Evolutionary conservation across 225 moss, liverwort and hornwort genomes (phyloP).

Genomic region (Physcomitrellopsis africana): DNA sequence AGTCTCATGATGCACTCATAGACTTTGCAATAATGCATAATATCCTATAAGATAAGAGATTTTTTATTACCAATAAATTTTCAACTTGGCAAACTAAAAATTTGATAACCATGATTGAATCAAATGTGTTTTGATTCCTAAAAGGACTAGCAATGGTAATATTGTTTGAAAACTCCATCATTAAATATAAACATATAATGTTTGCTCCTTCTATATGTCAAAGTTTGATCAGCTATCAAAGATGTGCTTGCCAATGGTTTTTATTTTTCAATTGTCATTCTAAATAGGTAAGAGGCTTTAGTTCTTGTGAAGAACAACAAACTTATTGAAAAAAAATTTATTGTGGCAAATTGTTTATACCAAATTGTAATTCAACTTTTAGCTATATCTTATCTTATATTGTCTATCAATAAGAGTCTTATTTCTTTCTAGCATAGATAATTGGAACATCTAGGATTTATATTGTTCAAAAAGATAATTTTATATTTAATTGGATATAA

Average conservation of each 20-base stretch:
- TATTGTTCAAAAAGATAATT: neutral
- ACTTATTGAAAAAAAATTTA: neutral
- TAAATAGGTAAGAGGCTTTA: neutral
- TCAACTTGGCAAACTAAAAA: neutral
- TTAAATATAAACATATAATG: neutral
- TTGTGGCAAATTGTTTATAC: neutral
- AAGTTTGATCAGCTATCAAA: neutral
- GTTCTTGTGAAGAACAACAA: neutral
- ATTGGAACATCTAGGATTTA: neutral
- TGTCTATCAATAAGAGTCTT: no score
- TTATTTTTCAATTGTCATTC: neutral
- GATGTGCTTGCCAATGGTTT: neutral
- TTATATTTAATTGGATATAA: neutral
- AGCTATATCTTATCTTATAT: no score
- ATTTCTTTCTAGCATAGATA: no score
- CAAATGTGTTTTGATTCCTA: neutral
- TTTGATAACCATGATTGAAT: neutral
- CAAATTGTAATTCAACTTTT: neutral
- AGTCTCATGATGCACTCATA: neutral
- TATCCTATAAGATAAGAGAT: neutral
- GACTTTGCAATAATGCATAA: neutral
- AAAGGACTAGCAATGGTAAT: neutral
- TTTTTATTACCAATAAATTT: neutral
- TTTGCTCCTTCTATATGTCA: neutral
- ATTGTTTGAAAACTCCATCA: neutral